Conservation (phyloP, 768 basidiomycete species). For the Mycena epipterygia region DNA sequence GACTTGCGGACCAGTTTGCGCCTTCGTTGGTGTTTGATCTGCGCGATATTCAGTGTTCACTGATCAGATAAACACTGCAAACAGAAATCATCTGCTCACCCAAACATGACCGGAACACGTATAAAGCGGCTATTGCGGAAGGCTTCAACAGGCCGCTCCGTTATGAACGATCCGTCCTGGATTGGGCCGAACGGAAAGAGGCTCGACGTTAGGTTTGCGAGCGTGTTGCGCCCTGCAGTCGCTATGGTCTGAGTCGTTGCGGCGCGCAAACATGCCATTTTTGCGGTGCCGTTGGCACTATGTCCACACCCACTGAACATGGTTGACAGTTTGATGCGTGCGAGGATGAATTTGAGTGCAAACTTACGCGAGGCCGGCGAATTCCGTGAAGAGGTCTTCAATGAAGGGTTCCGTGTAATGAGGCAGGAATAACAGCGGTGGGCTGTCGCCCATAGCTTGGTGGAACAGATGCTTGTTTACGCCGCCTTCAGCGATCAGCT, state of each 20-base stretch:
- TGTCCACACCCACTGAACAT: conserved; percentile 43
- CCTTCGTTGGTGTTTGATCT: conserved; percentile 61
- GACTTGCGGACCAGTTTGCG: conserved; percentile 52
- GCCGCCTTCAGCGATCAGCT: conserved; percentile 57
- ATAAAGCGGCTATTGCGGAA: conserved; percentile 54
- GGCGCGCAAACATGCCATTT: conserved; percentile 51
- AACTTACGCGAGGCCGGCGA: conserved; percentile 52
- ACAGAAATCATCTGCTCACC: conserved; percentile 37
- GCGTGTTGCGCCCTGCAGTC: conserved; percentile 47
- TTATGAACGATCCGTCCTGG: conserved; percentile 51
- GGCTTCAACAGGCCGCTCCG: conserved; percentile 54
- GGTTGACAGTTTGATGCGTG: background rate
- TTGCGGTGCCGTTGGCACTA: conserved; percentile 30
- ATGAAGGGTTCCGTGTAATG: conserved; percentile 49
- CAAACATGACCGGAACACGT: conserved; percentile 56
- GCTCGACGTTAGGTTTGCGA: conserved; percentile 47
- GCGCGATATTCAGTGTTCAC: background rate
- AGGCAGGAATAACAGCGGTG: conserved; percentile 54
- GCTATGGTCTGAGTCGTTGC: conserved; percentile 45
- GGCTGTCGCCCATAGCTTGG: conserved; percentile 60
- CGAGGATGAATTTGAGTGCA: background rate
- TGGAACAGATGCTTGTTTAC: conserved; percentile 54
- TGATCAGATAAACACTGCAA: background rate
- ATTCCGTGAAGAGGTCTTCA: conserved; percentile 52
- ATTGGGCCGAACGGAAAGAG: conserved; percentile 57